Base-by-base conservation (phyloP, 495 filamentous ascomycete species). In the Daldinia concentrica region DNA sequence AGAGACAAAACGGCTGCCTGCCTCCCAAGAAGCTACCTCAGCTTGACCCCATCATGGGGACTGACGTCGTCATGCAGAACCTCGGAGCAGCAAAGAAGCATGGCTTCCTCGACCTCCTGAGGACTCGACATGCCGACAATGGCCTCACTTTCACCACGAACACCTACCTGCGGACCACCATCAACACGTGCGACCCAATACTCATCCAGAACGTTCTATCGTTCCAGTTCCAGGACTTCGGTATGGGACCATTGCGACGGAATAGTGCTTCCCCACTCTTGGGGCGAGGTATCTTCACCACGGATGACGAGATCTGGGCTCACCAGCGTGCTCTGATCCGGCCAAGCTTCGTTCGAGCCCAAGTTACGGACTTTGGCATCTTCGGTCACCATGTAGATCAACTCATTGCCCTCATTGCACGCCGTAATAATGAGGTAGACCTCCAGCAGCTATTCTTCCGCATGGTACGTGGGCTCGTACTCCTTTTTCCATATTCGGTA, bases 151-250 rank as follows among this genome's bases (percentile, higher is more conserved):
- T 77, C 59, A 64, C 68, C 34, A 74, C 73, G 51, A 76, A 73
- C 37, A 68, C 80, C 8, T 58, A 78, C 37, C 60, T 71, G 19
- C 74, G 68, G 22, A 67, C 78, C 4, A 72, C 80, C n/a, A 74
- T 87, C 43, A 76, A 82, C 37, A 93, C 91, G 0, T 81, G 79
- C 37, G 91, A 94, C 24, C 90, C 90, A 0, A 85, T 89, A 51
- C 93, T 92, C 74, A 76, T 94, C 71, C 89, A 93, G 66, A 83
- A 89, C 0, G 77, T 93, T 3, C 82, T 93, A 3, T 87, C 90
- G 0, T 88, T 86, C 5, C 85, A 90, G 57, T 94, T 93, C 76
- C 81, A 88, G 24, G 87, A 90, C 61, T 92, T 88, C 68, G 78
- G 79, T 0, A 73, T 90, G 22, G 73, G 75, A 1, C 64, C 66